Evolutionary conservation across 129 eudicot genomes (phyloP).

Genomic region (Deinandra increscens): DNA sequence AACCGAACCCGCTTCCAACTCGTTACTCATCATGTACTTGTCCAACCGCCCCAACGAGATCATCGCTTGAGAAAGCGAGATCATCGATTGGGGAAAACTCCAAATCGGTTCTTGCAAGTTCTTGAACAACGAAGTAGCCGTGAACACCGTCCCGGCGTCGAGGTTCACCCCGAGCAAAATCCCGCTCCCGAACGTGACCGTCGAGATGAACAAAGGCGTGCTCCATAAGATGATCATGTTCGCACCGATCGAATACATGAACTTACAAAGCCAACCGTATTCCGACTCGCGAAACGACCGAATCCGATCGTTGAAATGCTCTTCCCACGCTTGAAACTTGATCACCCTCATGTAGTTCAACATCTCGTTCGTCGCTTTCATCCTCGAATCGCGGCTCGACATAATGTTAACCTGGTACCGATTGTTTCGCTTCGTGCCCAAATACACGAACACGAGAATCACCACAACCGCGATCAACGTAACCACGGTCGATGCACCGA

Average conservation of each 20-base stretch:
- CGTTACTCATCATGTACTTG: constrained; percentile 65
- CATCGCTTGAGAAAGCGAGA: constrained; percentile 55
- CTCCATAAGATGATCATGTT: constrained; percentile 49
- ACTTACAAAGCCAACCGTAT: constrained; percentile 56
- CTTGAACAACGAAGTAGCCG: constrained; percentile 50
- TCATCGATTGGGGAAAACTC: constrained; percentile 59
- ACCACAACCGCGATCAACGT: constrained; percentile 34
- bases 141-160: constrained; percentile 58
- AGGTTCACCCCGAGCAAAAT: constrained; percentile 35
- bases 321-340: constrained; percentile 80
- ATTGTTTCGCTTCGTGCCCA: constrained; percentile 28
- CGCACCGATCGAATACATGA: constrained; percentile 38
- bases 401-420: constrained; percentile 42
- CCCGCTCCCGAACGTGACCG: constrained; percentile 47
- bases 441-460: constrained; percentile 17
- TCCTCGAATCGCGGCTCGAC: constrained; percentile 50
- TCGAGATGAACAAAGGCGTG: constrained; percentile 41
- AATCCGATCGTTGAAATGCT: constrained; percentile 50
- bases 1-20: constrained; percentile 58
- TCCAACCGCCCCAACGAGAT: constrained; percentile 70
- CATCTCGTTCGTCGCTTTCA: constrained; percentile 62
- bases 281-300: constrained; percentile 42
- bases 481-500: constrained; percentile 40
- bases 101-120: constrained; percentile 60
- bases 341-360: constrained; percentile 63